Base-by-base conservation (phyloP, 2,329 filamentous ascomycete genomes). In the Apiospora malaysiana region DNA sequence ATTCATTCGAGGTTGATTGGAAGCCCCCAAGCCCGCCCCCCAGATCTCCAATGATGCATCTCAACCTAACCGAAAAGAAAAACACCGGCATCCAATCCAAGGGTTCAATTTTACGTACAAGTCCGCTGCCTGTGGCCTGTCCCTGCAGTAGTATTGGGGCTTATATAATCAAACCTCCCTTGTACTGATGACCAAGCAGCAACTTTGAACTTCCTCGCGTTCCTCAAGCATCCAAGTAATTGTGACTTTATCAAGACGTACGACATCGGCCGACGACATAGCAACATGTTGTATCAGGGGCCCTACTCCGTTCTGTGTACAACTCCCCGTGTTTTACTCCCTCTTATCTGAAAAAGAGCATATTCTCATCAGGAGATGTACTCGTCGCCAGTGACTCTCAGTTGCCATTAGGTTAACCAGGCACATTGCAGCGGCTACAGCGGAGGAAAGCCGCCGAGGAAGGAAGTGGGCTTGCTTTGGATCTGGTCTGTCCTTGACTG, bases 141-240 rank as follows among this genome's bases (percentile, higher is more conserved):
- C 9, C 56, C 18, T 37, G 56, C 27, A 63, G 14, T 40, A 37
- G 32, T 32, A 63, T 40, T 21, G 1, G 4, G 4, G 56, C 56
- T 63, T 63, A 63, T 63, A 63, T 40, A 63, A 63, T 40, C 56
- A 63, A 40, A 14, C 56, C 21, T 40, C 32, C 32, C 32, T 40
- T 63, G 23, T 63, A 23, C 56, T 63, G 56, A 59, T 59, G 51
- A 40, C 56, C 27, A 21, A 23, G 56, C 56, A n/a, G 8, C 8
- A 63, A 59, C 4, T 37, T 37, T 37, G 7, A 27, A 21, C 27
- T 10, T 37, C 27, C n/a, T 56, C 9, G 14, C 51, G 21, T 21
- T 16, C 25, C 25, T 27, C 51, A 37, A 37, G 2, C 49, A 59
- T 10, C 51, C 27, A 18, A 32, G 9, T 37, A 37, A 37, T 59